A percentile compares a stretch with the other conserved stretches of the same genome.
Evolutionary conservation across 345 rosid species (phyloP).

Genomic region (Punica granatum): DNA sequence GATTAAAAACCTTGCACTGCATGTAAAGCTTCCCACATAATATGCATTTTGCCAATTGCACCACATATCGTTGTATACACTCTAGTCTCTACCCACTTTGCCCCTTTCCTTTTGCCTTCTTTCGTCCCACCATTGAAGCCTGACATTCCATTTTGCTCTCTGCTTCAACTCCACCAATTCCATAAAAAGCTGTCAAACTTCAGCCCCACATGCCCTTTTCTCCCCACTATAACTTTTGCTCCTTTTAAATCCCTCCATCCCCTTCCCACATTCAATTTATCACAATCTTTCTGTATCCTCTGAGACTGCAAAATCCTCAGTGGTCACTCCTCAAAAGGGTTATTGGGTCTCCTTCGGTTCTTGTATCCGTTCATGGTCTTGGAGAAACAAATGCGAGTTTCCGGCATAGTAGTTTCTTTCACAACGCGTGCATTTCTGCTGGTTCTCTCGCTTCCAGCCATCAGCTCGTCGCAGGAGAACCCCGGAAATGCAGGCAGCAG

Average conservation of each 20-base stretch:
- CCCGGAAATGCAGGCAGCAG: slow-evolving; percentile 8
- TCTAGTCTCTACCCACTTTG: no score
- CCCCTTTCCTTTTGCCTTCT: neutral
- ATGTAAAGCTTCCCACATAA: no score
- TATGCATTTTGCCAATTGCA: no score
- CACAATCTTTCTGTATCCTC: neutral
- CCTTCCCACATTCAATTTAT: neutral
- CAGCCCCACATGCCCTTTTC: slow-evolving; percentile 3
- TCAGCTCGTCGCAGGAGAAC: slow-evolving; percentile 16
- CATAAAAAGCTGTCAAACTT: neutral
- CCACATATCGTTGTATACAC: no score
- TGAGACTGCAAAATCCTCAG: neutral
- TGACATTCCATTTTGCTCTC: slow-evolving; percentile 4
- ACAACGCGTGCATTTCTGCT: slow-evolving; percentile 10
- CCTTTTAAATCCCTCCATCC: neutral
- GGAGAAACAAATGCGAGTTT: slow-evolving; percentile 21
- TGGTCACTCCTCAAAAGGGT: neutral
- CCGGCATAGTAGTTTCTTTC: slow-evolving; percentile 15
- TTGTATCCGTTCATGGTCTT: neutral
- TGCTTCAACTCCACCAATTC: neutral
- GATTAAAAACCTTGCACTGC: no score
- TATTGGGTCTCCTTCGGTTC: slow-evolving; percentile 2
- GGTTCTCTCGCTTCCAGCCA: slow-evolving; percentile 22
- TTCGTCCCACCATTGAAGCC: neutral
- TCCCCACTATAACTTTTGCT: neutral